Base-by-base conservation (phyloP, 805 yeast species). In the Candida verbasci region DNA sequence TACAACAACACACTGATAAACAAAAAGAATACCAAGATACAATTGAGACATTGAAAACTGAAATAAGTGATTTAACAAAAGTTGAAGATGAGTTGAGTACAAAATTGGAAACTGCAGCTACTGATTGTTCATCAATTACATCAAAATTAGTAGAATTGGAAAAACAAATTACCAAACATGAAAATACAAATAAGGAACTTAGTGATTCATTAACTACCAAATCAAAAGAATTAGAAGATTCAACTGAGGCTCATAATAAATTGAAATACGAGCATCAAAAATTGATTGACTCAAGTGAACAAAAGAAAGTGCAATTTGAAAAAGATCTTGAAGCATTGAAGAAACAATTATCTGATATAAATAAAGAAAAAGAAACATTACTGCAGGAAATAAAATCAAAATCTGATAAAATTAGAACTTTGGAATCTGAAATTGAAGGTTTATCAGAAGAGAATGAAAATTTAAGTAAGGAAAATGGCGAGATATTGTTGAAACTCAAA, bases 141-240 rank as follows among this genome's bases (percentile, higher is more conserved):
- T 9, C 32, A 3, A 25, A 40, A 31, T 10, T 37, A n/a, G 31
- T 9, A 14, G 12, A 12, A 5, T 29, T 40, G 18, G n/a, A 29
- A 23, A 37, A 24, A 12, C 21, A 33, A 29, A 10, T 37, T 2
- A 23, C 12, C 10, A 6, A 11, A 9, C 21, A 14, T 12, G 11
- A 18, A 20, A 9, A 9, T 5, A 20, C 11, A 17, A 27, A 12
- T 10, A 9, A 14, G 17, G 10, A 16, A 28, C 7, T 11, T 16
- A 6, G 24, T 23, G 17, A 23, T 9, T 6, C n/a, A 22, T 30
- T 37, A 20, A 12, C 9, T 7, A 6, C 8, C 1, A 31, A 40
- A 26, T 26, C 37, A 8, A 17, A 40, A 18, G 34, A 37, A 29
- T 30, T 35, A 16, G 20, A 37, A 18, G 30, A 15, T 3, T 20